A percentile compares a stretch with the other conserved stretches of the same genome.
phyloP scores from a whole-genome alignment of 495 filamentous ascomycete species.

The Immersiella caudata region DNA sequence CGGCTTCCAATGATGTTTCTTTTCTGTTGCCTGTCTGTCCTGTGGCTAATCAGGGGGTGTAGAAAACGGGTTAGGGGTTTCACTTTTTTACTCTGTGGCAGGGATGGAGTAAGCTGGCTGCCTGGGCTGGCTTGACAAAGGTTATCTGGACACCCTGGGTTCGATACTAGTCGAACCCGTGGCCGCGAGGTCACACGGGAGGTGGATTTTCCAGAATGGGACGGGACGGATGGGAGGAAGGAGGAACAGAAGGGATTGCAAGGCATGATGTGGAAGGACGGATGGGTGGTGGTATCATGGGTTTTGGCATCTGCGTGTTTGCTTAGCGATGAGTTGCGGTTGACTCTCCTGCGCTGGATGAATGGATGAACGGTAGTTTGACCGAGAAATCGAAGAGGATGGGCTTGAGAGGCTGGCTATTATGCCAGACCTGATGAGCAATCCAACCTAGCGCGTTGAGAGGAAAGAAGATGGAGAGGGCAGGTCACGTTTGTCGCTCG shows the following conservation, averaged over 20 bases:
- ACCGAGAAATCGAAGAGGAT: no score
- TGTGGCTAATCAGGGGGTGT: not conserved
- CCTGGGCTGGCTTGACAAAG: not conserved
- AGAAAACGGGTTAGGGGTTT: not conserved
- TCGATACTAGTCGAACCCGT: not conserved
- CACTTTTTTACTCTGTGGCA: not conserved
- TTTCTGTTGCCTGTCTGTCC: not conserved
- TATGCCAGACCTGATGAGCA: no score
- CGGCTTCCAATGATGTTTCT: not conserved
- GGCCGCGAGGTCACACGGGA: not conserved
- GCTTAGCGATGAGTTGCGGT: no score
- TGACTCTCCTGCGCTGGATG: no score
- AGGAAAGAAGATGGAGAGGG: not conserved
- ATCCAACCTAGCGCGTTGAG: not conserved
- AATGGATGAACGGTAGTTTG: no score
- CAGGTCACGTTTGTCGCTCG: not conserved
- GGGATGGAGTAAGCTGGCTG: not conserved
- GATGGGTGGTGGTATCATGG: not conserved
- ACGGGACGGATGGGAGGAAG: not conserved
- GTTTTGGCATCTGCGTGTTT: not conserved
- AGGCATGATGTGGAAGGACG: no score
- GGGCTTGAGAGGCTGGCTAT: no score
- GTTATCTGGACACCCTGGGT: not conserved
- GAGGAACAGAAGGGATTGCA: no score
- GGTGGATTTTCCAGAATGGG: not conserved